Percentiles rank a stretch among this genome's conserved stretches.
Conservation (phyloP, 2,329 filamentous ascomycete genomes). For the Sporothrix phasma region DNA sequence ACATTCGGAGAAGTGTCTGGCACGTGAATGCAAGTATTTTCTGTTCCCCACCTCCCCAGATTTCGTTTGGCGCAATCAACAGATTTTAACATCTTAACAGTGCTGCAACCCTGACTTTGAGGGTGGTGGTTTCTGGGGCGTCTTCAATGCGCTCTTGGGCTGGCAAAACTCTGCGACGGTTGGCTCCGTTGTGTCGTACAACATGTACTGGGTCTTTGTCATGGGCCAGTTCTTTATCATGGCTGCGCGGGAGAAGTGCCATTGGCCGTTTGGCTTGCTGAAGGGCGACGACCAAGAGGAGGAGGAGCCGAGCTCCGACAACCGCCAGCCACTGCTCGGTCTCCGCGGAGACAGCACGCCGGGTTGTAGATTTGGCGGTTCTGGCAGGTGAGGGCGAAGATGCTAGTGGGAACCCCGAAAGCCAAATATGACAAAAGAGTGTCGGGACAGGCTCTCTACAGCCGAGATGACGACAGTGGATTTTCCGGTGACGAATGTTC, state of each 20-base stretch:
- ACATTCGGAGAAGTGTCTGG: conserved; percentile 58
- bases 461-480: background rate
- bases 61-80: too few species aligned
- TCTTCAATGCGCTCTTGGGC: conserved; percentile 77
- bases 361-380: background rate
- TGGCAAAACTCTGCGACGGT: conserved; percentile 86
- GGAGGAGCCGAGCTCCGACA: background rate
- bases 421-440: background rate
- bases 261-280: conserved; percentile 2
- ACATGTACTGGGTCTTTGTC: conserved; percentile 64
- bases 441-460: background rate
- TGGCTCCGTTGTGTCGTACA: conserved; percentile 78
- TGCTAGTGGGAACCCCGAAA: too few species aligned
- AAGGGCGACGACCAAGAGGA: background rate
- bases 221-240: conserved; percentile 16
- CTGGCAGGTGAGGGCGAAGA: background rate
- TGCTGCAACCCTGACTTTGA: conserved; percentile 68
- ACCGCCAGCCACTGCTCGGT: conserved; percentile 13
- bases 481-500: too few species aligned
- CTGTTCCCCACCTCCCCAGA: background rate
- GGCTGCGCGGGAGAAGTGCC: conserved; percentile 12
- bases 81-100: conserved; percentile 29
- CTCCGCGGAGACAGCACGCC: background rate
- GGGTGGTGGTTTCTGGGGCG: conserved; percentile 67
- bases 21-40: conserved; percentile 51